A percentile compares a stretch with the other conserved stretches of the same genome.
Conservation (phyloP, 257 asterid genomes). For the Salvia splendens region DNA sequence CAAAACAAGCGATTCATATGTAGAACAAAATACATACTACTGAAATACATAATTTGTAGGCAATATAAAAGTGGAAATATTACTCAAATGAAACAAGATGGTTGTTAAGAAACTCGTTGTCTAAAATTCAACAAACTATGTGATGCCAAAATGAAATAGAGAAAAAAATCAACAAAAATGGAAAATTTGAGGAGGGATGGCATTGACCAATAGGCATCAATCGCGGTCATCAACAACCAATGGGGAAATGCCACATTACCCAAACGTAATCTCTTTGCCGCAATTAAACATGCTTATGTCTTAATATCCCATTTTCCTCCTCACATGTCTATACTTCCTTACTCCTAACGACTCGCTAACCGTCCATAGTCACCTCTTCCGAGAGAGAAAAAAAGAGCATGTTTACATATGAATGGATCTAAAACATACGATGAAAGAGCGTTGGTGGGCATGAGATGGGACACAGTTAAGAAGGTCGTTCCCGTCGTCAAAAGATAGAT, state of each 20-base stretch:
- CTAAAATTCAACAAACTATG: constrained; percentile 17
- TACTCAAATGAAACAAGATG: constrained; percentile 2
- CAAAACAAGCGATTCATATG: not conserved
- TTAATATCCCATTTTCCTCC: constrained; percentile 36
- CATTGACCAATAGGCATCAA: constrained; percentile 42
- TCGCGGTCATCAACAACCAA: constrained; percentile 32
- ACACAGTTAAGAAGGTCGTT: not conserved
- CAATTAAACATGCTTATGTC: constrained; percentile 23
- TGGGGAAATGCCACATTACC: constrained; percentile 44
- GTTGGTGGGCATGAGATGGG: not conserved
- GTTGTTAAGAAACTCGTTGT: constrained; percentile 21
- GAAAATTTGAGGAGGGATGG: constrained; percentile 5
- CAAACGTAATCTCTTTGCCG: constrained; percentile 41
- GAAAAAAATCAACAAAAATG: not conserved
- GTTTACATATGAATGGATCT: no score
- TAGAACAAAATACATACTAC: no score
- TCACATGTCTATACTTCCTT: constrained; percentile 53
- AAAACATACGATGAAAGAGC: not conserved
- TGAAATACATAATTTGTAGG: not conserved
- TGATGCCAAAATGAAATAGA: not conserved
- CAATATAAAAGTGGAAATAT: not conserved
- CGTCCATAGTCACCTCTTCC: constrained; percentile 41
- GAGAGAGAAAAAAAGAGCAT: no score
- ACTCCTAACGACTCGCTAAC: constrained; percentile 65
- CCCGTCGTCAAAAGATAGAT: no score